Base-by-base conservation (phyloP, 176 grass and related monocot species). In the Elaeis guineensis region DNA sequence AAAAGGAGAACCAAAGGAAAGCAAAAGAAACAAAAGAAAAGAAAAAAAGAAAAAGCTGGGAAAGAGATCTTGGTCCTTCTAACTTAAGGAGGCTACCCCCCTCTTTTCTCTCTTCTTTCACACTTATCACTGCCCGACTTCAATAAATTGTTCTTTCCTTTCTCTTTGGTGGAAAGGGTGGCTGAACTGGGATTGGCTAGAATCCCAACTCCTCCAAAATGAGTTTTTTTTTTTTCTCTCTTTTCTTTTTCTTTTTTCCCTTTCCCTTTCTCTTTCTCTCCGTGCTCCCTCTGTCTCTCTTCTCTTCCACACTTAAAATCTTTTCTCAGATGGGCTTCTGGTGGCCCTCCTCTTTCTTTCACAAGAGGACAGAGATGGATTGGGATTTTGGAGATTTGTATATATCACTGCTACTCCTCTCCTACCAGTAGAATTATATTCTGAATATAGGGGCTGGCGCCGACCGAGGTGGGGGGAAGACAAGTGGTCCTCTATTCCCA, bases 401-500 rank as follows among this genome's bases (percentile, higher is more conserved):
- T n/a, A n/a, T n/a, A 17, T 28, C 24, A 9, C 58, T 32, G 17
- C 7, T 32, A 3, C 26, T 61, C 26, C 22, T 35, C 26, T 30
- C 28, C 16, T 61, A 35, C 24, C n/a, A 35, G 16, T 29, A 30
- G 5, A 30, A 30, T 30, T 30, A 30, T 30, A 30, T 30, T 6
- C 5, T 30, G 5, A 61, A 39, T 39, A 61, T 19, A n/a, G 58
- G 22, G 16, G 7, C n/a, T 25, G 28, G 58, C 7, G 25, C 17
- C 58, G 30, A 61, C 58, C 22, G 18, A 61, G 28, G 26, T 18
- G 26, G 20, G 23, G 58, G 35, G 14, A 44, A 44, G 2, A 9
- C 25, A 29, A 39, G 58, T 61, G 58, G 58, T 61, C 58, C 58
- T 61, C 22, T 18, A n/a, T 39, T 35, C 58, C 25, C 58, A 61